These are phyloP conservation scores for Xylariaceae sp. DNA, from an alignment of 2,329 filamentous ascomycete genomes.

Conservation along the genomic window DNA sequence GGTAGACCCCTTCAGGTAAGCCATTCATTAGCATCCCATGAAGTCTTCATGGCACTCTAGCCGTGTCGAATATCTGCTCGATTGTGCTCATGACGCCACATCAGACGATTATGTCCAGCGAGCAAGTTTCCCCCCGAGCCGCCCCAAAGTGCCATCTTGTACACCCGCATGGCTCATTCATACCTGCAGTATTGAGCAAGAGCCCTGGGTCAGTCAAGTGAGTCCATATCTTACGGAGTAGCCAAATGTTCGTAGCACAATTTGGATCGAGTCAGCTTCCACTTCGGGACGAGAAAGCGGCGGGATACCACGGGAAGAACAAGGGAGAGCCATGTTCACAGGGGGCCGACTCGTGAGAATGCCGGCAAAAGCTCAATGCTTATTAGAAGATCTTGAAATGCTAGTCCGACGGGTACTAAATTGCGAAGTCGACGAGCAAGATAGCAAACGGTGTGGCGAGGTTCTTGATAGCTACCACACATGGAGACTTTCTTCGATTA, in stretches of 20 bases:
- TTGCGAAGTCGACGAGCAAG: slow-evolving; percentile 82
- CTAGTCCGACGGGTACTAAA: slow-evolving; percentile 69
- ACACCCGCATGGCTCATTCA: too few species aligned
- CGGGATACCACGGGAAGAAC: slow-evolving; percentile 85
- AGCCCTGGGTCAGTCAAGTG: too few species aligned
- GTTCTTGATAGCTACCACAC: not conserved
- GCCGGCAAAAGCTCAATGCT: slow-evolving; percentile 71
- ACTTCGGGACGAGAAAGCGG: slow-evolving; percentile 60
- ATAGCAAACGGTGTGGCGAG: slow-evolving; percentile 67
- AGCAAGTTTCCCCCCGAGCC: too few species aligned
- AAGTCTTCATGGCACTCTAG: too few species aligned
- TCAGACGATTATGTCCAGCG: too few species aligned
- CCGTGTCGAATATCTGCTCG: too few species aligned
- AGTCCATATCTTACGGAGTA: too few species aligned
- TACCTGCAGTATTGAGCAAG: too few species aligned
- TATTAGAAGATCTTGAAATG: slow-evolving; percentile 59
- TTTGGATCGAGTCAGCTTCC: too few species aligned
- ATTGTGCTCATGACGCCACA: too few species aligned
- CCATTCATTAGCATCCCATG: not conserved
- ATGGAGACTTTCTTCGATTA: not conserved
- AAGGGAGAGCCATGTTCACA: slow-evolving; percentile 78
- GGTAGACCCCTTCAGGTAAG: not conserved
- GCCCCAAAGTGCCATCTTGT: too few species aligned
- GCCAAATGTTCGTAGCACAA: too few species aligned
- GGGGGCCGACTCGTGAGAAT: slow-evolving; percentile 65